Evolutionary conservation across 2,329 filamentous ascomycete species (phyloP), one percentile per base, ranked within the genome.

Genomic region (Epichloe brachyelytri): DNA sequence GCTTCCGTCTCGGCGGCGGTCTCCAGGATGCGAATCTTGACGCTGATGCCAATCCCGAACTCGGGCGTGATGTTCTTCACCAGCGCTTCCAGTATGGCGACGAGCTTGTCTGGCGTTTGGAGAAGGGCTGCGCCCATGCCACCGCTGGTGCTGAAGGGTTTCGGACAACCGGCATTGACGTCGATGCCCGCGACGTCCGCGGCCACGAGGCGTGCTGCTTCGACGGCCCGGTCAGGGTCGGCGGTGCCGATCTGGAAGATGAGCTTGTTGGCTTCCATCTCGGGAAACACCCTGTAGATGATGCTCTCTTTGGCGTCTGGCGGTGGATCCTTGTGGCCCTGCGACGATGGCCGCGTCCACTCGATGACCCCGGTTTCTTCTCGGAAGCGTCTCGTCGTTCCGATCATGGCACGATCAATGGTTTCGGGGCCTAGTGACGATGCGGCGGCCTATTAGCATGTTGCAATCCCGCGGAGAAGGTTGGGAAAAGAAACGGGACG

Each of bases 81-180:
- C 10, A 98, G 74, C 0, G 87, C 83, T 54, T 85, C 82, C 7
- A 98, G 75, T 56, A 98, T 98, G 0, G 83, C 77, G 59, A 83
- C 85, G 1, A 98, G 78, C 60, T 79, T 82, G 57, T 97, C 90
- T 0, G 93, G 91, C 0, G 85, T 91, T 58, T 80, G 80, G 15
- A 98, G 77, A 19, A 98, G 77, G 1, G 90, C 91, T 0, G 93
- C 93, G 46, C 93, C 93, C 93, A 98, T 98, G 46, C 93, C 93
- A 54, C 89, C 89, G 55, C 79, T 79, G 2, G 91, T 95, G 62
- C 87, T 95, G 68, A 98, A 98, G 0, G 91, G 87, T 68, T 98
- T 98, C 0, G 93, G 93, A 64, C 93, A 98, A n/a, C 93, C 93
- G 0, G 93, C 89, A 66, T 98, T 98, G 55, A 98, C 85, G 65